Evolutionary conservation across 306 rosid genomes (phyloP).

Genomic region (Gleditsia sinensis): DNA sequence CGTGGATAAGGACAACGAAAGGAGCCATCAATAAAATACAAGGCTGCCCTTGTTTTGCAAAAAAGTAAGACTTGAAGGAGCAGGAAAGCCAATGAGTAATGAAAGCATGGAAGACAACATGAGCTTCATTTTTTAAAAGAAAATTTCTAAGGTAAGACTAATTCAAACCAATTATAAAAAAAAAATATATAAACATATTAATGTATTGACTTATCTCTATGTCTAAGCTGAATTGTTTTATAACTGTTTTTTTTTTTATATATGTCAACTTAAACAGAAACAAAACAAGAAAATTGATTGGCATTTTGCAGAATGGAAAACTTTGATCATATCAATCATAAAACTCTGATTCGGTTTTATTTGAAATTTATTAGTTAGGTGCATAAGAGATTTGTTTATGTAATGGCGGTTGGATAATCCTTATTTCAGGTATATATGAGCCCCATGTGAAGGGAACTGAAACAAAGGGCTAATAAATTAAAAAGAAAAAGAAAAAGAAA

Average conservation of each 20-base stretch:
- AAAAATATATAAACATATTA: no score
- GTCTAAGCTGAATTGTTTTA: no score
- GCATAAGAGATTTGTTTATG: background rate
- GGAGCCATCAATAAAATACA: slow-evolving; percentile 37
- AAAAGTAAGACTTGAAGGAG: slow-evolving; percentile 59
- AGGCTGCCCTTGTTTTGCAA: slow-evolving; percentile 44
- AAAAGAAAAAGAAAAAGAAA: no score
- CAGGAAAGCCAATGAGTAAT: slow-evolving; percentile 39
- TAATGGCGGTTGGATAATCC: background rate
- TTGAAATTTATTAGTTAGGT: background rate
- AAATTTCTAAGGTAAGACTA: slow-evolving; percentile 35
- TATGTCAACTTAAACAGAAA: no score
- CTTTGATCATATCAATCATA: background rate
- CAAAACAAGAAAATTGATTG: background rate
- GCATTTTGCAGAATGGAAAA: background rate
- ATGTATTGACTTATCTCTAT: no score
- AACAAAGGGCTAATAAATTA: no score
- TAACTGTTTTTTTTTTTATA: background rate
- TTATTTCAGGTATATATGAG: background rate
- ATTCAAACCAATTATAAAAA: no score
- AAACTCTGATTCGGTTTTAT: background rate
- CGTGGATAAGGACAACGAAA: slow-evolving; percentile 27
- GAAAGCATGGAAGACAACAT: slow-evolving; percentile 44
- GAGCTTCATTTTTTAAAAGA: background rate
- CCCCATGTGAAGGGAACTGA: background rate